Conservation (phyloP, 2,329 filamentous ascomycete species). For the Beauveria sp. region DNA sequence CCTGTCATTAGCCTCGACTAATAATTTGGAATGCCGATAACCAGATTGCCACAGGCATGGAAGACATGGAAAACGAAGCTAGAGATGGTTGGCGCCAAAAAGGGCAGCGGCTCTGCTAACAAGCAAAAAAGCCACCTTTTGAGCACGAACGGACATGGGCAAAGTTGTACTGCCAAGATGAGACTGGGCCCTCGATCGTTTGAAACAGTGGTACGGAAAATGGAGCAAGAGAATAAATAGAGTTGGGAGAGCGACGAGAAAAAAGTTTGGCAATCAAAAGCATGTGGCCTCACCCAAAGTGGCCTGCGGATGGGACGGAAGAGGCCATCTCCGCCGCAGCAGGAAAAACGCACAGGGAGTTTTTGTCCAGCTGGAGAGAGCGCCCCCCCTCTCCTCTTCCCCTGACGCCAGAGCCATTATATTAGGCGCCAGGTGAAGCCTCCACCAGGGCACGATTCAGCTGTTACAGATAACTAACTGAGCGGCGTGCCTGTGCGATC, state of each 20-base stretch:
- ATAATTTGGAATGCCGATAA: background rate
- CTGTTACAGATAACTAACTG: background rate
- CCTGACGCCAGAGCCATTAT: background rate
- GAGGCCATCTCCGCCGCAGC: background rate
- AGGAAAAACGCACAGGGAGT: background rate
- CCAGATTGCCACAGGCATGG: background rate
- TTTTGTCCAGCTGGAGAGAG: slow-evolving; percentile 1
- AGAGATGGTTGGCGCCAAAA: background rate
- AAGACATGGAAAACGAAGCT: background rate
- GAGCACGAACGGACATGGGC: too few species aligned
- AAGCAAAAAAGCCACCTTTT: too few species aligned
- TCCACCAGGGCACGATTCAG: background rate
- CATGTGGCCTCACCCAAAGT: background rate
- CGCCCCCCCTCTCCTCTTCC: background rate
- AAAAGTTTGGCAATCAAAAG: background rate
- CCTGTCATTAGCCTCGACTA: background rate
- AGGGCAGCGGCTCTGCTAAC: too few species aligned
- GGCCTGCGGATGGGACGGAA: slow-evolving; percentile 3
- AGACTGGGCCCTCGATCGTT: background rate
- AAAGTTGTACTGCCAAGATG: too few species aligned
- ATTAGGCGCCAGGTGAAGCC: background rate
- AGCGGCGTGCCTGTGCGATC: background rate
- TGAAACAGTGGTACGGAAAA: background rate
- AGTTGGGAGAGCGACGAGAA: background rate
- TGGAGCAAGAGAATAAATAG: background rate